Evolutionary conservation across 2,329 filamentous ascomycete genomes (phyloP), one percentile per base, ranked within the genome.

Genomic region (Penicillium thymicola): DNA sequence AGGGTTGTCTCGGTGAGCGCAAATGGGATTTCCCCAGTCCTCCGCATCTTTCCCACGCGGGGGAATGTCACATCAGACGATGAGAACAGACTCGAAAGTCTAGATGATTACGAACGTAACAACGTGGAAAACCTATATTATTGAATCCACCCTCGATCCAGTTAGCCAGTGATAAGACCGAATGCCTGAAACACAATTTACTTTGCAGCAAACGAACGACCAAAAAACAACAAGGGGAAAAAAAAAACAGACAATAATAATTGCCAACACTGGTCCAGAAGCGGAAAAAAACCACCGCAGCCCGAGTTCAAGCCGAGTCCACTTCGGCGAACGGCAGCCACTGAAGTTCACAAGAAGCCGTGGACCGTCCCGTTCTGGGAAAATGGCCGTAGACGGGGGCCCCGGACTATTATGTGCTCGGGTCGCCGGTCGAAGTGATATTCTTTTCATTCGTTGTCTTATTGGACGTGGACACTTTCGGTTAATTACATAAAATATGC

Each of bases 311-410:
- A 36, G 37, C 59, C 53, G 55, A 62, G 38, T 55, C 59, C 61
- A 59, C 57, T 44, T 63, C 59, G 61, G 61, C 55, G 36, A 34
- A 27, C 25, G 40, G 38, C 44, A 59, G 48, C 59, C 57, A 60
- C 37, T 57, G 52, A 54, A 49, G 42, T 23, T 18, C 16, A 13
- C n/a, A 25, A 32, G 52, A 59, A 27, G 42, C 44, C 51, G 55
- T 57, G 34, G 30, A 13, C 40, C 23, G 51, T 52, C 59, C 56
- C 40, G 38, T 64, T 61, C 61, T 57, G 58, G 61, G 32, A 54
- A 62, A 58, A 56, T 56, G 51, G 30, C 60, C 61, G 59, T 43
- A 48, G 38, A 59, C 42, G 58, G 61, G 61, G 59, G 59, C 43
- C 61, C 61, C 61, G 58, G 61, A 62, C 58, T 64, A 59, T 40